Evolutionary conservation across 2,329 filamentous ascomycete species (phyloP), one percentile per base, ranked within the genome.

Genomic region (Cladophialophora immunda): DNA sequence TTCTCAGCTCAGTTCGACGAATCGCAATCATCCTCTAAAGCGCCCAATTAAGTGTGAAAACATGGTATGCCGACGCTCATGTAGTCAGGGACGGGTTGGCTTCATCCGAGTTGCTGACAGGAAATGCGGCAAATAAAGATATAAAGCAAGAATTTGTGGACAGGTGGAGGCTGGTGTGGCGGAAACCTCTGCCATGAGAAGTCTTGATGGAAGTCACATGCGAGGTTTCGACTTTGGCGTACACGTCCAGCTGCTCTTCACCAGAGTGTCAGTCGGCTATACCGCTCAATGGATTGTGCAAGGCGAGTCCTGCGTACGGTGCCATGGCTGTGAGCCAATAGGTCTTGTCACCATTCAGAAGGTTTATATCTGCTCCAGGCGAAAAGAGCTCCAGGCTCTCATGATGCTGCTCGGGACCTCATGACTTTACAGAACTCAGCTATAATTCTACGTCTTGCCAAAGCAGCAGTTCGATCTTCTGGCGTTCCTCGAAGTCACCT

Each of bases 1-100:
- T 47, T 22, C 41, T 25, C 41, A 6, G 19, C 9, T 47, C n/a
- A 13, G 29, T 29, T 60, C 25, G n/a, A 32, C 58, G 29, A 19
- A 19, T n/a, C n/a, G 38, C 41, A 47, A 25, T 47, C 38, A 45
- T 45, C 38, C 19, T 22, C 52, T n/a, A 54, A 54, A 54, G 52
- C 52, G 11, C 25, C 52, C 38, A 45, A 7, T 45, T 45, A 45
- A 54, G 29, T 54, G 22, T 58, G 55, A 25, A 58, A 25, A 41
- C 29, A 17, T 19, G 52, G 17, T 45, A 11, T 19, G 9, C n/a
- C n/a, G n/a, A 45, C 19, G 11, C 4, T 45, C 38, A 19, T 45
- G 38, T 19, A 45, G 2, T 22, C 38, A 19, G 38, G 38, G 17
- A 45, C 38, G 17, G 38, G 38, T 45, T 45, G 38, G n/a, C 38